Conservation (phyloP, 306 rosid genomes). For the Cajanus cajan region DNA sequence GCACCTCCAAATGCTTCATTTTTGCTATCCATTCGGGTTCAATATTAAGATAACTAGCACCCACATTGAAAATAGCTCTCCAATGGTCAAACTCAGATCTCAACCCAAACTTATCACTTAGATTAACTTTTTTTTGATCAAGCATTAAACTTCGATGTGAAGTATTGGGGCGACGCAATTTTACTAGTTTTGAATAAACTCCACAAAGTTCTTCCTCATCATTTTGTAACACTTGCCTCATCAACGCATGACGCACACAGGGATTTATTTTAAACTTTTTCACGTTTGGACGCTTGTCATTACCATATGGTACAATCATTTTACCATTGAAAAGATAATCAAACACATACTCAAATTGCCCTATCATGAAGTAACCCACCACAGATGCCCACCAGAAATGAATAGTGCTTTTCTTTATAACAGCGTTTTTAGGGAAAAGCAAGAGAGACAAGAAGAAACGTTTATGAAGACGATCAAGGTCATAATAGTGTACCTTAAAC, state of each 20-base stretch:
- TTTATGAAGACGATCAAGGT: neutral
- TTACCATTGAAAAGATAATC: neutral
- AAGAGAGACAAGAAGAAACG: constrained; percentile 41
- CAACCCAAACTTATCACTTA: neutral
- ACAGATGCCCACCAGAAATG: constrained; percentile 51
- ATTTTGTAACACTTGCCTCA: neutral
- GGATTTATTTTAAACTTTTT: constrained; percentile 1
- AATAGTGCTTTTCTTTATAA: constrained; percentile 35
- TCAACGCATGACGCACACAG: neutral
- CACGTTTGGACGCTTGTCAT: neutral
- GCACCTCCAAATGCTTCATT: constrained; percentile 5
- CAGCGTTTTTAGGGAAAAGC: constrained; percentile 41
- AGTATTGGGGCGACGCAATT: neutral
- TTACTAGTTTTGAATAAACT: neutral
- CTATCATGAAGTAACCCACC: constrained; percentile 20
- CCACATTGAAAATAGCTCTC: constrained; percentile 32
- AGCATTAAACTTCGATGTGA: neutral
- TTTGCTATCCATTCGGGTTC: neutral
- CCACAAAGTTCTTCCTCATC: neutral
- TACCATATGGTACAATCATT: neutral
- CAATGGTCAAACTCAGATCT: too few relatives aligned
- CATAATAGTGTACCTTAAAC: neutral
- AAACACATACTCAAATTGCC: constrained; percentile 7
- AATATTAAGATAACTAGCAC: neutral
- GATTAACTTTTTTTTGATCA: neutral